These are phyloP conservation scores for Colletotrichum ledebouriae DNA, from an alignment of 2,329 filamentous ascomycete genomes.

Conservation along the genomic window DNA sequence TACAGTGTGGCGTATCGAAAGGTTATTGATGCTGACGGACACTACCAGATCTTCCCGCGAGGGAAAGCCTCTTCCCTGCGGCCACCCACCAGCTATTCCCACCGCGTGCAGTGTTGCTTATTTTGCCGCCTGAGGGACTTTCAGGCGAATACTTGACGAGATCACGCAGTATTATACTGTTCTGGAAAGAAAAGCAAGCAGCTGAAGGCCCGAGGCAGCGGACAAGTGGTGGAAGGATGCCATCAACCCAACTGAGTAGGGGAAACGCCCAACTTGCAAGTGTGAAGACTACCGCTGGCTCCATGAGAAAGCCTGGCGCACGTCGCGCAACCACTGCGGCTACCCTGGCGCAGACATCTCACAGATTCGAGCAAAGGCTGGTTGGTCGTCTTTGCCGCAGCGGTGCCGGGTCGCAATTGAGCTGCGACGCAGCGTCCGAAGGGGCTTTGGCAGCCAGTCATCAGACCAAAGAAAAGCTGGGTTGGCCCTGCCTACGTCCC, in stretches of 20 bases:
- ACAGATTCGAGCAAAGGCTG: constrained; percentile 30
- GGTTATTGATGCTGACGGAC: constrained; percentile 28
- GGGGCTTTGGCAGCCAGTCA: constrained; percentile 2
- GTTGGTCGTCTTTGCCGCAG: constrained; percentile 31
- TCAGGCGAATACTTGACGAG: background rate
- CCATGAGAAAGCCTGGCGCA: constrained; percentile 40
- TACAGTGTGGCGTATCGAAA: constrained; percentile 36
- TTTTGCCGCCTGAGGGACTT: constrained; percentile 4
- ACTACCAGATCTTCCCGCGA: constrained; percentile 20
- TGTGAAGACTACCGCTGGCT: background rate
- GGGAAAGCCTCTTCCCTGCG: constrained; percentile 26
- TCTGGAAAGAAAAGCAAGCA: constrained; percentile 14
- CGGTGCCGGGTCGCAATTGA: constrained; percentile 17
- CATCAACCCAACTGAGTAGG: constrained; percentile 2
- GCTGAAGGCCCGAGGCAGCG: background rate
- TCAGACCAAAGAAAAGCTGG: constrained; percentile 1
- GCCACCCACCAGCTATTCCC: background rate
- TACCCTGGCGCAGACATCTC: constrained; percentile 35
- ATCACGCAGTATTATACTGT: background rate
- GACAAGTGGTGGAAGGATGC: constrained; percentile 6
- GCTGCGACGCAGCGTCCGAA: constrained; percentile 9
- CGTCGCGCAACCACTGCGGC: constrained; percentile 38
- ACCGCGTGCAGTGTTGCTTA: background rate
- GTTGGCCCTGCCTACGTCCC: constrained; percentile 15
- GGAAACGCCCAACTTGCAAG: constrained; percentile 20